phyloP scores from a whole-genome alignment of 768 basidiomycete genomes.

The Phylloporus sp. region DNA sequence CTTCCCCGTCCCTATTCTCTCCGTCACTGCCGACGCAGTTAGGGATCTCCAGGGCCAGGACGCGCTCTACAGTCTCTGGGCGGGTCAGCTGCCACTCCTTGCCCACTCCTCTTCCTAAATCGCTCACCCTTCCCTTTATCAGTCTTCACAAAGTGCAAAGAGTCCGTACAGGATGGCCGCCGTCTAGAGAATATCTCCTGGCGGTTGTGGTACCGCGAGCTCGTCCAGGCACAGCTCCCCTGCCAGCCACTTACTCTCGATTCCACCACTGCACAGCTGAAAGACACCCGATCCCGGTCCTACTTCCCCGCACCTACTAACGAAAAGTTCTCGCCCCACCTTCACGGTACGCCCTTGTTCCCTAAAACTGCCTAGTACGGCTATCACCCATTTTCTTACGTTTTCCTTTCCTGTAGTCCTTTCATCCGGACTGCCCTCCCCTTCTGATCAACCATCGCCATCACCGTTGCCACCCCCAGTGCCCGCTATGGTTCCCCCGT shows the following conservation, averaged over 20 bases:
- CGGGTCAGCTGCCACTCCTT: conserved; percentile 41
- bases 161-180: conserved; percentile 72
- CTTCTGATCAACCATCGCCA: conserved; percentile 29
- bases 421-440: conserved; percentile 23
- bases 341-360: conserved; percentile 12
- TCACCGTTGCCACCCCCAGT: conserved; percentile 25
- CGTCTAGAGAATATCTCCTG: conserved; percentile 86
- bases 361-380: conserved; percentile 10
- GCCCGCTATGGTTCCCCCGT: conserved; percentile 14
- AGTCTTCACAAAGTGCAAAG: conserved; percentile 87
- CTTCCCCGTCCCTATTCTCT: conserved; percentile 64
- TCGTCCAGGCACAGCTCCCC: conserved; percentile 36
- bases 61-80: conserved; percentile 65
- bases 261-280: conserved; percentile 13
- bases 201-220: conserved; percentile 76
- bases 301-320: conserved; percentile 25
- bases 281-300: conserved; percentile 21
- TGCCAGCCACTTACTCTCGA: conserved; percentile 29
- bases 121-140: conserved; percentile 10
- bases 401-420: conserved; percentile 23
- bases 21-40: conserved; percentile 62
- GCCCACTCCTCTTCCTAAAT: conserved; percentile 2
- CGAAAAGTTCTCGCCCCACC: conserved; percentile 14
- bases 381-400: conserved; percentile 8
- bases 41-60: conserved; percentile 66